Base-by-base conservation (phyloP, 2,329 filamentous ascomycete species). In the Pleurostoma richardsiae region DNA sequence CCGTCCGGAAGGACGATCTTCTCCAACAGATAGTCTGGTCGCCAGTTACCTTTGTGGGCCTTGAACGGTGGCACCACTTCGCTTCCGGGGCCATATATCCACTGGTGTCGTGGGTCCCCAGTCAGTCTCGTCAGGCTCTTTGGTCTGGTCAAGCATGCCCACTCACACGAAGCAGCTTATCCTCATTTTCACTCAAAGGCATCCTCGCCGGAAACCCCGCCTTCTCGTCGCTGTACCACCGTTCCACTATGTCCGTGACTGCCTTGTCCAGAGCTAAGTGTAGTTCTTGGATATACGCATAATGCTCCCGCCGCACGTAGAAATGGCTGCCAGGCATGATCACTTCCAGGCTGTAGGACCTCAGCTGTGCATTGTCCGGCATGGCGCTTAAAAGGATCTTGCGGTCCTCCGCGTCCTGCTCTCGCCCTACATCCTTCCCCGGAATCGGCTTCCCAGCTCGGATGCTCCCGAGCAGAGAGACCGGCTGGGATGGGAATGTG, bases 151-250 rank as follows among this genome's bases (percentile, higher is more conserved):
- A 41, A 29, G 19, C 28, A 40, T 40, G 40, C 5, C n/a, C 5
- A 27, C 42, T 44, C 29, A 44, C 42, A 6, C 42, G 42, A 4
- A 44, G 30, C 6, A 36, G 19, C 27, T n/a, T 44, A 33, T 44
- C 42, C 33, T 44, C 42, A 33, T 38, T 44, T 3, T 4, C 42
- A 26, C 42, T 44, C 10, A 44, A 29, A 5, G 42, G 42, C 42
- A 44, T 39, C 26, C 42, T 44, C 4, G 30, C 30, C 3, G 42
- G 30, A 28, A 44, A 44, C 30, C n/a, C 5, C 10, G 30, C 30
- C 10, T 44, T 39, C 42, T 44, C 42, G 26, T 44, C 42, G 29
- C 42, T 44, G 19, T 44, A 44, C 42, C 42, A 44, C 10, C 42
- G 42, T 26, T 44, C 42, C 30, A 44, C 42, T 6, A 44, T 44